Percentiles rank a stretch among this genome's conserved stretches.
phyloP scores from a whole-genome alignment of 2,329 filamentous ascomycete species.

The Orbilia brochopaga region DNA sequence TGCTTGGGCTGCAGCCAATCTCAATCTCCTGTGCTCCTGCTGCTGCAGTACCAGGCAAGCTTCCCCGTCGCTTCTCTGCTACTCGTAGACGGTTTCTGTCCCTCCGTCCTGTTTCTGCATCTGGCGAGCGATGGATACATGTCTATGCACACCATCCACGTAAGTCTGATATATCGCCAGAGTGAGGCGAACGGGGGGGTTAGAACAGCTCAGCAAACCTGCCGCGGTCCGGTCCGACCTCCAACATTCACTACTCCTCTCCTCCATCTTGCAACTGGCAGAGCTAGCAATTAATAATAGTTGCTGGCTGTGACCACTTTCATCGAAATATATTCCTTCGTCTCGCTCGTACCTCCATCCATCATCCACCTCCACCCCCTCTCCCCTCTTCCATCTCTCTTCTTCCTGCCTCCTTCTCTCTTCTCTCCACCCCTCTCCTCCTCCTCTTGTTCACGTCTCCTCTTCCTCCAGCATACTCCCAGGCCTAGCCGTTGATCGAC shows the following conservation, averaged over 20 bases:
- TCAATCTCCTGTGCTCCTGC: too few relatives aligned
- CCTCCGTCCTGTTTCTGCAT: too few relatives aligned
- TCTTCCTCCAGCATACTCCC: not conserved
- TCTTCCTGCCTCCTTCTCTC: not conserved
- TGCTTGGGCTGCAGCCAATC: too few relatives aligned
- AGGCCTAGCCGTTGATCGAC: not conserved
- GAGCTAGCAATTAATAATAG: too few relatives aligned
- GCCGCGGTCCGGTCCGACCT: not conserved
- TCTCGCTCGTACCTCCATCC: not conserved
- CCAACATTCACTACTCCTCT: too few relatives aligned
- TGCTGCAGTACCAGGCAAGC: too few relatives aligned
- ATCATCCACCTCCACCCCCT: not conserved
- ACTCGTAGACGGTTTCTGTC: too few relatives aligned
- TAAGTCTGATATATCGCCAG: not conserved
- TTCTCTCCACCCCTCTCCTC: slow-evolving; percentile 8
- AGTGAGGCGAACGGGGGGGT: not conserved
- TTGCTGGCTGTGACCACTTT: too few relatives aligned
- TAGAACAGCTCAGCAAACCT: slow-evolving; percentile 7
- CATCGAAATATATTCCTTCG: too few relatives aligned
- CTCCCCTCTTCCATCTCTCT: not conserved
- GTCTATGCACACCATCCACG: not conserved
- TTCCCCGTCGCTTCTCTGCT: too few relatives aligned
- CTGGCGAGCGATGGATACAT: not conserved
- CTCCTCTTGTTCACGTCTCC: slow-evolving; percentile 36
- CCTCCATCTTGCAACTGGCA: too few relatives aligned